Percentiles rank a stretch among this genome's conserved stretches.
These are phyloP conservation scores for Wickerhamiella slavikovae DNA, from an alignment of 805 yeast genomes.

Conservation along the genomic window DNA sequence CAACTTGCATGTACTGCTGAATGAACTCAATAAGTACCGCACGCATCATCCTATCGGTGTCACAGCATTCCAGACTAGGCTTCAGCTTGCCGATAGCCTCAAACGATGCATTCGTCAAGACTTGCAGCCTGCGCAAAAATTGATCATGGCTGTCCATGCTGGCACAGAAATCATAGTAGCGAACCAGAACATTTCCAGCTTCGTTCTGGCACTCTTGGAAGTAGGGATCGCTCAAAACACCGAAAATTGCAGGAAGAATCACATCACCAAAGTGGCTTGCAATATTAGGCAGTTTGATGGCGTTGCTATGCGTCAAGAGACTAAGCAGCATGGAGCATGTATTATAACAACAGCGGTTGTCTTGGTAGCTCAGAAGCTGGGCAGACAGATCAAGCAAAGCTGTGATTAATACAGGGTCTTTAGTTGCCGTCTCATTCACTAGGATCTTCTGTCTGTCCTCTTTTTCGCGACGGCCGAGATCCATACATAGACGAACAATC, in stretches of 20 bases:
- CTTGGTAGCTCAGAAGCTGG: conserved; percentile 64
- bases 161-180: too few species aligned
- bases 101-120: too few species aligned
- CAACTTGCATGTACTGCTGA: too few species aligned
- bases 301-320: conserved; percentile 34
- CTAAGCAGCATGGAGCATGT: conserved; percentile 64
- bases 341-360: conserved; percentile 82
- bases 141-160: too few species aligned
- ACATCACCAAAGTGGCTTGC: conserved; percentile 47
- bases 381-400: conserved; percentile 57
- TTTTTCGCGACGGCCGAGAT: conserved; percentile 28
- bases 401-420: too few species aligned
- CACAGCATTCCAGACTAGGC: too few species aligned
- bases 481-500: conserved; percentile 69
- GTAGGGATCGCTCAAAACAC: conserved; percentile 49
- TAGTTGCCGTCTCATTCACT: too few species aligned
- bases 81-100: too few species aligned
- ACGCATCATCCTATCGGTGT: too few species aligned
- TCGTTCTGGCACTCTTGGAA: conserved; percentile 78
- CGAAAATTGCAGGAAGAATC: conserved; percentile 47
- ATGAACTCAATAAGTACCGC: too few species aligned
- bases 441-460: conserved; percentile 33
- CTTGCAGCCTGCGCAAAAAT: too few species aligned
- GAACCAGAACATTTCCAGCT: conserved; percentile 76
- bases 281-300: conserved; percentile 52